Evolutionary conservation across 768 basidiomycete genomes (phyloP).

Genomic region (Tephrocybe sp.): DNA sequence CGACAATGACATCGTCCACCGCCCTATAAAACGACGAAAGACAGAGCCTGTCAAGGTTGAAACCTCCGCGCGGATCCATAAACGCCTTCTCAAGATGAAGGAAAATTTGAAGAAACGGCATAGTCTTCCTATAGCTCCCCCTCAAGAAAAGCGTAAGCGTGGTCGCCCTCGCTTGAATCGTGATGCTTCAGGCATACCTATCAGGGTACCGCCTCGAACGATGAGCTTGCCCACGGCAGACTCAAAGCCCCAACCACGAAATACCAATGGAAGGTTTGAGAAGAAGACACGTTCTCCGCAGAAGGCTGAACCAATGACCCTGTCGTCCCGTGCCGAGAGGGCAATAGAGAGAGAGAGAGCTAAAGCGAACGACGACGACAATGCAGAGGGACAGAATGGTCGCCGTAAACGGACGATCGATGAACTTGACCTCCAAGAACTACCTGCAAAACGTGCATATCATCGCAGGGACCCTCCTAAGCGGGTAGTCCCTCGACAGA

Average conservation of each 20-base stretch:
- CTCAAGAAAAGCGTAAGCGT: conserved; percentile 35
- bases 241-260: conserved; percentile 54
- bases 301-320: conserved; percentile 20
- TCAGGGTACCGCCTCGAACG: conserved; percentile 19
- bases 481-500: conserved; percentile 40
- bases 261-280: conserved; percentile 66
- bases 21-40: conserved; percentile 51
- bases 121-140: conserved; percentile 14
- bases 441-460: conserved; percentile 31
- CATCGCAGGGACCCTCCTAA: conserved; percentile 27
- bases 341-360: conserved; percentile 40
- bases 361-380: conserved; percentile 22
- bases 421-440: conserved; percentile 32
- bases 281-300: conserved; percentile 52
- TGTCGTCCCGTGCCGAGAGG: conserved; percentile 38
- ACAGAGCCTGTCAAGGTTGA: conserved; percentile 34
- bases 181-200: conserved; percentile 20
- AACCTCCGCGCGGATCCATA: conserved; percentile 22
- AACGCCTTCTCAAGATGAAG: conserved; percentile 10
- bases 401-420: conserved; percentile 31
- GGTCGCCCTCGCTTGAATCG: conserved; percentile 41
- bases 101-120: conserved; percentile 14
- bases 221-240: conserved; percentile 11
- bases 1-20: conserved; percentile 33
- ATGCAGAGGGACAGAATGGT: conserved; percentile 12